phyloP scores from a whole-genome alignment of 176 grass and related monocot genomes.

The Triticum monococcum region DNA sequence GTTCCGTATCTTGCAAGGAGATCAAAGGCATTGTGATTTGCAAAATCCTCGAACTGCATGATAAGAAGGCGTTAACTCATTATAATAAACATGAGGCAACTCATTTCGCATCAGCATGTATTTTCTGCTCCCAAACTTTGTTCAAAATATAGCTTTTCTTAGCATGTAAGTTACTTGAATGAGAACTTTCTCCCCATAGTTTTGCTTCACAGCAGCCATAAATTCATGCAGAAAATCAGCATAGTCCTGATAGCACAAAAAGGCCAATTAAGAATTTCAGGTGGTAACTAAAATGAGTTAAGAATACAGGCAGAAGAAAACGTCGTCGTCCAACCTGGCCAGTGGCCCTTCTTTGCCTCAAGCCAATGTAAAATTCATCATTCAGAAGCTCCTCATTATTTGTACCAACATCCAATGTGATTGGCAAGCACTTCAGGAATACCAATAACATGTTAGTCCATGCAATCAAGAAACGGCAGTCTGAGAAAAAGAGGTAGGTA shows the following conservation, averaged over 20 bases:
- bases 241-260: constrained; percentile 61
- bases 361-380: constrained; percentile 91
- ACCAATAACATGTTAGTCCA: constrained; percentile 26
- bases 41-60: constrained; percentile 92
- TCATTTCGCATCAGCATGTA: constrained; percentile 9
- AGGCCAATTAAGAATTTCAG: constrained; percentile 9
- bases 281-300: constrained; percentile 21
- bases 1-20: constrained; percentile 86
- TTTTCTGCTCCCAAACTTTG: constrained; percentile 12
- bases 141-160: neutral
- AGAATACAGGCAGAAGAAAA: constrained; percentile 1
- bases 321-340: constrained; percentile 55
- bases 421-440: constrained; percentile 85
- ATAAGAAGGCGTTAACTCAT: neutral
- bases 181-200: constrained; percentile 89
- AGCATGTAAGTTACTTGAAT: constrained; percentile 60
- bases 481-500: constrained; percentile 13
- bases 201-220: constrained; percentile 90
- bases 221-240: constrained; percentile 84
- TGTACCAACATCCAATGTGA: constrained; percentile 96
- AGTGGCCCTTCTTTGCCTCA: constrained; percentile 83
- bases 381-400: constrained; percentile 80
- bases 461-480: constrained; percentile 11
- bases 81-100: neutral
- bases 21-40: constrained; percentile 94